Percentiles rank a stretch among this genome's conserved stretches.
These are phyloP conservation scores for Dichomitus squalens DNA, from an alignment of 1,284 basidiomycete species.

Conservation along the genomic window DNA sequence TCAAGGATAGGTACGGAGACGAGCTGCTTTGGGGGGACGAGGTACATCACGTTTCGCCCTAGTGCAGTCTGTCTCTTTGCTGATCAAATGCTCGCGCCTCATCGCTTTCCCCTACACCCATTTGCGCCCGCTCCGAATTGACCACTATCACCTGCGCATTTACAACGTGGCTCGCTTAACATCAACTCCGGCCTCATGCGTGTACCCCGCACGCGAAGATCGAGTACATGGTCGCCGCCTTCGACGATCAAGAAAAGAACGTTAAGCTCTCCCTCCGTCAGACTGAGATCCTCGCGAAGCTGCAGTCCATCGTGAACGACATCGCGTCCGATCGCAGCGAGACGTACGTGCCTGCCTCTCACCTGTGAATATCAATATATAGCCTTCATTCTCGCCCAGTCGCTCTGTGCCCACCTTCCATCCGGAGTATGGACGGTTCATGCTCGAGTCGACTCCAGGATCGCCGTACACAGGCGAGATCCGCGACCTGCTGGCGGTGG, in stretches of 20 bases:
- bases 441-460: slow-evolving; percentile 98
- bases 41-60: slow-evolving; percentile 47
- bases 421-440: slow-evolving; percentile 98
- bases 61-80: slow-evolving; percentile 9
- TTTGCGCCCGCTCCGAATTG: not conserved
- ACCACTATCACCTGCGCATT: not conserved
- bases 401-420: slow-evolving; percentile 90
- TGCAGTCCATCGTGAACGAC: slow-evolving; percentile 70
- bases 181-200: not conserved
- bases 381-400: slow-evolving; percentile 40
- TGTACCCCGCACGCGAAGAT: slow-evolving; percentile 54
- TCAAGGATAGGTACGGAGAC: slow-evolving; percentile 93
- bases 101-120: not conserved
- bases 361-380: slow-evolving; percentile 6
- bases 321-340: slow-evolving; percentile 64
- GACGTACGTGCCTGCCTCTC: slow-evolving; percentile 44
- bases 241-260: slow-evolving; percentile 80
- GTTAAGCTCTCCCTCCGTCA: slow-evolving; percentile 92
- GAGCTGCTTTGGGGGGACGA: slow-evolving; percentile 99
- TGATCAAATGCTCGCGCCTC: slow-evolving; percentile 15
- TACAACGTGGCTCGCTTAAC: not conserved
- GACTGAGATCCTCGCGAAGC: slow-evolving; percentile 88
- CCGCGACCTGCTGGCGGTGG: slow-evolving; percentile 85
- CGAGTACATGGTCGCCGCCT: slow-evolving; percentile 94
- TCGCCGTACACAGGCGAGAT: slow-evolving; percentile 90